These are phyloP conservation scores for Arthrobotrys sinensis DNA, from an alignment of 2,329 filamentous ascomycete genomes.

Conservation along the genomic window DNA sequence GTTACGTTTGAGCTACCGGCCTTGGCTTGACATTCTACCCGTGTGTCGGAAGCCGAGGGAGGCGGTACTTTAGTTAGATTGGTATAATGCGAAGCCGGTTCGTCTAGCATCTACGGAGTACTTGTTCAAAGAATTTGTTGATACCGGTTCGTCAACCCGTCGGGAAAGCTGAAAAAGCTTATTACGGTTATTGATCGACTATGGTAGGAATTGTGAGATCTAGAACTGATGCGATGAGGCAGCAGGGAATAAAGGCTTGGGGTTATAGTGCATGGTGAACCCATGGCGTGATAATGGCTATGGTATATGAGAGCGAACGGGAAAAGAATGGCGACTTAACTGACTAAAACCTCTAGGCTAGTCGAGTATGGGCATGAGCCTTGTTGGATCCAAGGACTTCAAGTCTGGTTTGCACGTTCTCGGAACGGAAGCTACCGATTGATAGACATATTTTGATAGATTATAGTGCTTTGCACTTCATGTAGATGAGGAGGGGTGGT, in stretches of 20 bases:
- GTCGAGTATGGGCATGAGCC: slow-evolving; percentile 1
- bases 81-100: slow-evolving; percentile 24
- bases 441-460: slow-evolving; percentile 12
- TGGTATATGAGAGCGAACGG: slow-evolving; percentile 28
- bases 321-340: slow-evolving; percentile 21
- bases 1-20: neutral
- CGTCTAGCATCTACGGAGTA: neutral
- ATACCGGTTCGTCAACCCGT: slow-evolving; percentile 15
- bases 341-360: neutral
- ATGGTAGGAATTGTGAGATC: slow-evolving; percentile 15
- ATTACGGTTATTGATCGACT: slow-evolving; percentile 32
- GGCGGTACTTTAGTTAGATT: slow-evolving; percentile 31
- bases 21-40: neutral
- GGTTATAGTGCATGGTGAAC: neutral
- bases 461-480: neutral
- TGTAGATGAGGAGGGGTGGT: slow-evolving; percentile 2
- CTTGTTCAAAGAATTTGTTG: neutral
- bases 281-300: slow-evolving; percentile 59
- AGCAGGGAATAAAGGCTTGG: slow-evolving; percentile 17
- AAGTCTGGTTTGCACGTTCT: slow-evolving; percentile 26
- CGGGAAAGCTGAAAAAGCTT: neutral
- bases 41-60: slow-evolving; percentile 43
- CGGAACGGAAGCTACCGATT: slow-evolving; percentile 59
- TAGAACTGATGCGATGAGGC: slow-evolving; percentile 18
- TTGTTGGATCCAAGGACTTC: slow-evolving; percentile 8